These are phyloP conservation scores for Butyriboletus appendiculatus DNA, from an alignment of 1,284 basidiomycete species.

Conservation along the genomic window DNA sequence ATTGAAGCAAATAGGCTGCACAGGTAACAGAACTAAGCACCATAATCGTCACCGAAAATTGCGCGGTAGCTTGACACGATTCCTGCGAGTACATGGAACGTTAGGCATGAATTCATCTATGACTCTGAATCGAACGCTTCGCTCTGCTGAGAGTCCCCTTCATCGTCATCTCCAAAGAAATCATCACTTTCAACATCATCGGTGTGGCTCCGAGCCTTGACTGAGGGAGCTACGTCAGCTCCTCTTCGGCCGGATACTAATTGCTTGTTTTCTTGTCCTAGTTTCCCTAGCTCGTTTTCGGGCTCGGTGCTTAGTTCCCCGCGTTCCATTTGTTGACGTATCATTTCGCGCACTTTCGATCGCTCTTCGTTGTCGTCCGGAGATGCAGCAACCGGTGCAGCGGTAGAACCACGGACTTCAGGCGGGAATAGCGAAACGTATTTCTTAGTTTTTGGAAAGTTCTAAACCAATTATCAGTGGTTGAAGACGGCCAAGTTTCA, in stretches of 20 bases:
- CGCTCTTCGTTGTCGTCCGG: slow-evolving; percentile 41
- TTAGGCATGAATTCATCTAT: background rate
- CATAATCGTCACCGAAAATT: background rate
- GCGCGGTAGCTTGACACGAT: background rate
- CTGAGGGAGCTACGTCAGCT: background rate
- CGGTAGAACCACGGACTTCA: slow-evolving; percentile 45
- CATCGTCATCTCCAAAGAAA: slow-evolving; percentile 49
- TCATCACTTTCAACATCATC: slow-evolving; percentile 41
- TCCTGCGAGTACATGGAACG: slow-evolving; percentile 4
- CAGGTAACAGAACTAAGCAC: background rate
- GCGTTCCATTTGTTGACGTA: slow-evolving; percentile 62
- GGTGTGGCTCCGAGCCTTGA: slow-evolving; percentile 4
- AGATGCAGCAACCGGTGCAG: slow-evolving; percentile 9
- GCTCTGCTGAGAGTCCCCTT: slow-evolving; percentile 19
- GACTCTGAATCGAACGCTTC: slow-evolving; percentile 15
- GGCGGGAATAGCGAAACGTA: slow-evolving; percentile 87
- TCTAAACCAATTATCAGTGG: slow-evolving; percentile 42
- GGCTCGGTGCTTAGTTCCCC: slow-evolving; percentile 64
- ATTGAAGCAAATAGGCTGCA: background rate
- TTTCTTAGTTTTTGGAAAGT: slow-evolving; percentile 81
- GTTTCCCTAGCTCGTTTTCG: slow-evolving; percentile 46
- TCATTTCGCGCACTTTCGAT: slow-evolving; percentile 63
- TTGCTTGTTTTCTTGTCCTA: slow-evolving; percentile 19
- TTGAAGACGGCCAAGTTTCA: background rate
- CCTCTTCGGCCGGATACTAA: slow-evolving; percentile 2